phyloP scores from a whole-genome alignment of 176 grass and related monocot species.

The Ampelocalamus luodianensis region DNA sequence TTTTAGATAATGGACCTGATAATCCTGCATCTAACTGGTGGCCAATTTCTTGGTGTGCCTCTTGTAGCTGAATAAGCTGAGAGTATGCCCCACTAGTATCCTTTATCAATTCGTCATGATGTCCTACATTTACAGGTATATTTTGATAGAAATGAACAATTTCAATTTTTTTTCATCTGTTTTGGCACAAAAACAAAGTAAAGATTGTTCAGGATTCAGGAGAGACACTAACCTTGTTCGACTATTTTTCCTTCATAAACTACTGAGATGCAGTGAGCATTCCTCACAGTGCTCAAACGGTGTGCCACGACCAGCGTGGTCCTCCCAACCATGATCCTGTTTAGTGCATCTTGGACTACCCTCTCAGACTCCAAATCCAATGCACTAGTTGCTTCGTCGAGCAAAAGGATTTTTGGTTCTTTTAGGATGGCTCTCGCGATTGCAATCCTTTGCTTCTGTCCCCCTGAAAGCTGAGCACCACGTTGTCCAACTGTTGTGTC shows the following conservation, averaged over 20 bases:
- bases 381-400: constrained; percentile 63
- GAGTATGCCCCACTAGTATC: constrained; percentile 28
- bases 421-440: constrained; percentile 59
- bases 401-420: constrained; percentile 55
- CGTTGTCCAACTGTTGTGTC: constrained; percentile 51
- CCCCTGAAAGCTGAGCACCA: constrained; percentile 58
- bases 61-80: constrained; percentile 21
- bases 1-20: constrained; percentile 29
- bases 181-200: no score
- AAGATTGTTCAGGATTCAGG: no score
- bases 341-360: constrained; percentile 52
- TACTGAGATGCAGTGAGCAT: constrained; percentile 48
- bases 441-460: constrained; percentile 67
- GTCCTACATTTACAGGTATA: not conserved
- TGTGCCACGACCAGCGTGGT: constrained; percentile 59
- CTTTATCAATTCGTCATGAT: constrained; percentile 43
- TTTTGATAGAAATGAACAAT: not conserved
- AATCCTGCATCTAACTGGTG: constrained; percentile 33
- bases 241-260: constrained; percentile 41
- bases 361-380: constrained; percentile 55
- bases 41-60: constrained; percentile 25
- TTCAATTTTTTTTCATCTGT: not conserved
- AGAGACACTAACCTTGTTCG: constrained; percentile 39
- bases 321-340: constrained; percentile 48
- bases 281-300: constrained; percentile 48